phyloP scores from a whole-genome alignment of 768 basidiomycete genomes.

The Strobilomyces dryophilus region DNA sequence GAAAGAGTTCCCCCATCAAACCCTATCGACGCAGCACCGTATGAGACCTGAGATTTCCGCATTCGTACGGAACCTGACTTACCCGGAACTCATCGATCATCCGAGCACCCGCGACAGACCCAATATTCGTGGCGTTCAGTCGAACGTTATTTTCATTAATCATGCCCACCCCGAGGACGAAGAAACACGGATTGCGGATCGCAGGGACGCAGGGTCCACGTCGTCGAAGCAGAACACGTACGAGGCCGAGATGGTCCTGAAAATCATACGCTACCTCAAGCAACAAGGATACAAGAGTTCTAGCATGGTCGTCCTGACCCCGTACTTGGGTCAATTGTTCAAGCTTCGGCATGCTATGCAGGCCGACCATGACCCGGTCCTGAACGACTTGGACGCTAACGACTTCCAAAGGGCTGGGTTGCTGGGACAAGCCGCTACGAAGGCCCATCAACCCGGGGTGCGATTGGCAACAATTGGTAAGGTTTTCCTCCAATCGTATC shows the following conservation, averaged over 20 bases:
- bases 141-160: constrained; percentile 59
- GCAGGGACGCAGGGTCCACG: constrained; percentile 40
- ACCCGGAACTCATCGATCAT: constrained; percentile 60
- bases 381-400: constrained; percentile 57
- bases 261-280: constrained; percentile 58
- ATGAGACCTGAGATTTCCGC: constrained; percentile 74
- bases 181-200: constrained; percentile 37
- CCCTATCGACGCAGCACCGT: constrained; percentile 56
- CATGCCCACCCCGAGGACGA: constrained; percentile 56
- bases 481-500: too few relatives aligned
- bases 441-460: constrained; percentile 41
- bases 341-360: constrained; percentile 45
- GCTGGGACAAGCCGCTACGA: not conserved
- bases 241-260: constrained; percentile 62
- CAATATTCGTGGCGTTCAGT: constrained; percentile 48
- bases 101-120: constrained; percentile 45
- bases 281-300: constrained; percentile 67
- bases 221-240: constrained; percentile 59
- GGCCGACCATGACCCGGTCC: constrained; percentile 49
- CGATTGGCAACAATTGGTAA: constrained; percentile 64
- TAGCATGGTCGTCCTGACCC: constrained; percentile 61
- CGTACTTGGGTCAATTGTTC: constrained; percentile 62
- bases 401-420: constrained; percentile 59
- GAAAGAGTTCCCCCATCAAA: constrained; percentile 57
- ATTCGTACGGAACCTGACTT: constrained; percentile 58